A percentile compares a stretch with the other conserved stretches of the same genome.
Conservation (phyloP, 1,139 yeast genomes). For the Nakaseomyces kungkrabaensis region DNA sequence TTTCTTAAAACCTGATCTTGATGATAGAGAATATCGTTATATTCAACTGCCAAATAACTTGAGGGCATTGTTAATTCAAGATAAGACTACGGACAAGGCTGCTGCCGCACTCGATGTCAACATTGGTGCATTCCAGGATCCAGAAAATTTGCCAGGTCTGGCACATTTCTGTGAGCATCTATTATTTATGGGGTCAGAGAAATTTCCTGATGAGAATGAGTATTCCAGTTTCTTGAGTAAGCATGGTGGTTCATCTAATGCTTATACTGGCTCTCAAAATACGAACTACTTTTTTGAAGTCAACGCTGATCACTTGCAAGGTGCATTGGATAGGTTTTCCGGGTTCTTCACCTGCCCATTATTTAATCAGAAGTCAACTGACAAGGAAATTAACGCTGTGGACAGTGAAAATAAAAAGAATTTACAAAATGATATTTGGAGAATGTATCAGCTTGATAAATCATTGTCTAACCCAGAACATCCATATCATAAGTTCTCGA, state of each 20-base stretch:
- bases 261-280: slow-evolving; percentile 81
- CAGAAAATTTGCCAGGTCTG: slow-evolving; percentile 63
- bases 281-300: slow-evolving; percentile 89
- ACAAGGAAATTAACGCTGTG: slow-evolving; percentile 87
- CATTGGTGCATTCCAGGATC: slow-evolving; percentile 83
- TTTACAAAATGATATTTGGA: slow-evolving; percentile 81
- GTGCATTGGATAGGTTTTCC: slow-evolving; percentile 85
- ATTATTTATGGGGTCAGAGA: slow-evolving; percentile 91
- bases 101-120: slow-evolving; percentile 91
- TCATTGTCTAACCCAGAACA: slow-evolving; percentile 60
- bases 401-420: slow-evolving; percentile 94
- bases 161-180: slow-evolving; percentile 97
- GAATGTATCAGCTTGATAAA: slow-evolving; percentile 77
- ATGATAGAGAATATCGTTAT: slow-evolving; percentile 65
- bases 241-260: slow-evolving; percentile 62
- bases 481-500: slow-evolving; percentile 66
- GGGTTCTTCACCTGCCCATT: slow-evolving; percentile 86
- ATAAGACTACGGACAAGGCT: slow-evolving; percentile 77
- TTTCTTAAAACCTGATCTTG: slow-evolving; percentile 53
- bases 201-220: slow-evolving; percentile 86
- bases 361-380: slow-evolving; percentile 72
- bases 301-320: slow-evolving; percentile 62
- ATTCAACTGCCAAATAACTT: slow-evolving; percentile 58
- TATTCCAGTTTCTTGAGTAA: slow-evolving; percentile 68
- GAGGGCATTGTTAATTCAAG: slow-evolving; percentile 69